Evolutionary conservation across 495 filamentous ascomycete genomes (phyloP), one percentile per base, ranked within the genome.

Genomic region (Cetradonia linearis): DNA sequence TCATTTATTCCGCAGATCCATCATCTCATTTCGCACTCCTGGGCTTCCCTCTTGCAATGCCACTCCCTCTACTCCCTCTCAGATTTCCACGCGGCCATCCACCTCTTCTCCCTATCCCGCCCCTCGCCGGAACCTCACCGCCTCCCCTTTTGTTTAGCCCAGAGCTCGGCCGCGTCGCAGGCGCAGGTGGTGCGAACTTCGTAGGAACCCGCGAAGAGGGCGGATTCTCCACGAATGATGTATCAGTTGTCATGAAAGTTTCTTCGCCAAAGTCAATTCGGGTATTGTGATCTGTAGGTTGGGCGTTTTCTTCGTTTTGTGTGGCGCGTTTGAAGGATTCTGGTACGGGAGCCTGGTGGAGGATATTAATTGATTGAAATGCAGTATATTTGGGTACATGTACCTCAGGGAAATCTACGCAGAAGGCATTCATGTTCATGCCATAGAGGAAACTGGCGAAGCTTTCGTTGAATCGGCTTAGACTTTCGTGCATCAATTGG

Each of bases 341-440:
- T 6, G 78, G 67, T 58, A 86, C 80, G 4, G 84, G 84, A 33
- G 83, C 81, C 83, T 86, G 60, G 37, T 8, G 23, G 10, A 31
- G 46, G 40, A n/a, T 23, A 38, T 59, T 31, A 59, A 23, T 42
- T 25, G 36, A 28, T 16, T 13, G 16, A 5, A 31, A 31, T 23
- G 36, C 10, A 3, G 27, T 33, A n/a, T 16, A 47, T 36, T 47
- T 7, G 18, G 6, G 38, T 5, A 6, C 23, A 30, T 66, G 58
- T 75, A 91, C 91, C 82, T 98, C 94, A 0, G 90, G 88, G 70
- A 97, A 97, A 73, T 97, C 93, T 40, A 97, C 91, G 70, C 93
- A 98, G 69, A 96, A 98, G 5, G 94, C 93, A 72, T 96, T 97
- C 89, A 98, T 94, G 66, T 97, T 96, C 71, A 98, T 69, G 4